A percentile compares a stretch with the other conserved stretches of the same genome.
Evolutionary conservation across 306 rosid genomes (phyloP).

Genomic region (Sechiopsis laciniata): DNA sequence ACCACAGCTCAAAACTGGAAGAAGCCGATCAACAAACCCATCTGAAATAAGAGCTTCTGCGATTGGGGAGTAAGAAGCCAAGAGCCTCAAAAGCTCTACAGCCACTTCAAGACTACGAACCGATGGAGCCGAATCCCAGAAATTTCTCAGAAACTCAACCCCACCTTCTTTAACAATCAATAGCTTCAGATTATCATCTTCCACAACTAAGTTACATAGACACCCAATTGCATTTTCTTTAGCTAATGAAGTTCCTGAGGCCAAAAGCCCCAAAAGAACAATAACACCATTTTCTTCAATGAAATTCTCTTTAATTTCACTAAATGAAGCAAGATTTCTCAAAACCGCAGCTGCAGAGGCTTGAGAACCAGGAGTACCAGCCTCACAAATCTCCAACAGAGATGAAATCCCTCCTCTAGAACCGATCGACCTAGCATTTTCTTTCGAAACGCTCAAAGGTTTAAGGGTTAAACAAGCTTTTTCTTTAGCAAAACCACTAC

Average conservation of each 20-base stretch:
- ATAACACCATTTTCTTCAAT: conserved; percentile 56
- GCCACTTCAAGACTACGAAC: conserved; percentile 57
- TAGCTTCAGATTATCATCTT: conserved; percentile 47
- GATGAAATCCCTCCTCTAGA: conserved; percentile 84
- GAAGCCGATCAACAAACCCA: conserved; percentile 46
- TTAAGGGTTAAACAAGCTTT: conserved; percentile 68
- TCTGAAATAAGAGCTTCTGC: conserved; percentile 57
- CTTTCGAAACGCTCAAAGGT: conserved; percentile 54
- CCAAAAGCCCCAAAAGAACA: conserved; percentile 52
- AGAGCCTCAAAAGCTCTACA: conserved; percentile 47
- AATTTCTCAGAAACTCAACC: conserved; percentile 56
- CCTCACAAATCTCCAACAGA: conserved; percentile 79
- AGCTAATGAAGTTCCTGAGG: conserved; percentile 62
- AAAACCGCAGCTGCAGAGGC: conserved; percentile 74
- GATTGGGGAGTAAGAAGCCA: conserved; percentile 38
- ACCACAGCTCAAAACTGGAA: conserved; percentile 51
- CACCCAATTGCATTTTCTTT: conserved; percentile 72
- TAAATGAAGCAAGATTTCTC: conserved; percentile 60
- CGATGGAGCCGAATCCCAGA: conserved; percentile 57
- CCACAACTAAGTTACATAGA: conserved; percentile 54
- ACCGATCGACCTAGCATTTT: conserved; percentile 76
- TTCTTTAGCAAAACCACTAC: conserved; percentile 67
- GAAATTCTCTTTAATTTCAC: conserved; percentile 57
- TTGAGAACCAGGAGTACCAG: conserved; percentile 82
- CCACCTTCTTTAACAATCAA: conserved; percentile 59